A percentile compares a stretch with the other conserved stretches of the same genome.
phyloP scores from a whole-genome alignment of 208 protist species.

The Phytomonas francai region DNA sequence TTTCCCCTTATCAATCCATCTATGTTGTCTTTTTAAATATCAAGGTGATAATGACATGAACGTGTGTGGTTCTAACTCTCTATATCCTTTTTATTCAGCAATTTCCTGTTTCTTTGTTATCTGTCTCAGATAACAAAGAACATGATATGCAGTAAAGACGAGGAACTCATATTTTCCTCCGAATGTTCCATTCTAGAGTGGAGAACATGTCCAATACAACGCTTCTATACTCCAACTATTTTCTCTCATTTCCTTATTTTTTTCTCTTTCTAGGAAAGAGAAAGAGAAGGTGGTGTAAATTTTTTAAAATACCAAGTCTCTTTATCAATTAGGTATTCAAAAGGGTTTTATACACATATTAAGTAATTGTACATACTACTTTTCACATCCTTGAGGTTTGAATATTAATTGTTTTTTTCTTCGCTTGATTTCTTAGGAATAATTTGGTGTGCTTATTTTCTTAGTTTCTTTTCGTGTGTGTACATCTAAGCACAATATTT shows the following conservation, averaged over 20 bases:
- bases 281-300: not conserved
- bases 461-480: slow-evolving; percentile 12
- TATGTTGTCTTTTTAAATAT: not conserved
- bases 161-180: not conserved
- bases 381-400: slow-evolving; percentile 7
- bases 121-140: not conserved
- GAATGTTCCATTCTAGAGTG: not conserved
- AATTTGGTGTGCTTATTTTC: slow-evolving; percentile 3
- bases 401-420: slow-evolving; percentile 14
- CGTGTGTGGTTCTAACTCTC: not conserved
- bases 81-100: not conserved
- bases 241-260: not conserved
- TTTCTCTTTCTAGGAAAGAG: slow-evolving; percentile 10
- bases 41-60: not conserved
- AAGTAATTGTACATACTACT: slow-evolving; percentile 13
- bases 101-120: not conserved
- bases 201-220: not conserved
- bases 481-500: slow-evolving; percentile 18
- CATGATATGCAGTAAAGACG: not conserved
- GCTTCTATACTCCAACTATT: not conserved
- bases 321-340: not conserved
- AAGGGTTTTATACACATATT: slow-evolving; percentile 11
- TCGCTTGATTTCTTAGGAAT: not conserved
- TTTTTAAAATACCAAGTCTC: not conserved
- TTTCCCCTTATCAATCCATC: not conserved